Evolutionary conservation across 1,139 yeast genomes (phyloP), one percentile per base, ranked within the genome.

Genomic region (Hansenula anomala): DNA sequence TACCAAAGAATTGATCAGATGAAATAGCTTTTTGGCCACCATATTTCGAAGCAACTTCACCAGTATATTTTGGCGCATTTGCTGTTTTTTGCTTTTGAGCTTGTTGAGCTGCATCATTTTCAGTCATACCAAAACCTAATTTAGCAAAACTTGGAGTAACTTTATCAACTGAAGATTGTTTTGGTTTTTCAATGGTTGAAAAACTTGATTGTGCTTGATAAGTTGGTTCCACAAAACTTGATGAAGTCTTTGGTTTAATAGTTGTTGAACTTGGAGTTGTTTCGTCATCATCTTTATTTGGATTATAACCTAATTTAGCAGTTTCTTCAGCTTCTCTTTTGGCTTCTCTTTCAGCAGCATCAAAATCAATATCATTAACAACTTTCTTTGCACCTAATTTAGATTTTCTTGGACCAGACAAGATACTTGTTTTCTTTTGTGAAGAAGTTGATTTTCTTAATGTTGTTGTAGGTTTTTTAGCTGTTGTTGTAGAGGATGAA

Each of bases 21-120:
- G 97, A 90, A 48, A 92, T 94, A 40, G 90, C 96, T 71, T 88
- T 92, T 61, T 90, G 97, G 30, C 69, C 67, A 40, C 97, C 97
- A 61, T 74, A 92, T 63, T 89, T 87, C 56, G 73, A 75, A 31
- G 76, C 76, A 25, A 83, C 84, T 49, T 80, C 81, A 31, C 92
- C 92, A 2, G 88, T 78, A 58, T 82, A 67, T 42, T 62, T 61
- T 27, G 69, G 65, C 25, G 63, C 64, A 4, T 70, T 55, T 2
- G 73, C 70, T 4, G 67, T 64, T 66, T 59, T 77, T 20, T 58
- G 60, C 42, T 61, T 53, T 44, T 55, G 54, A 25, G 65, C 69
- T 35, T 64, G 61, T 37, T 64, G 63, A 24, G 56, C 54, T 17
- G 72, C 73, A 51, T 71, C 81, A 48, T 73, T 71, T 36, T 67